Base-by-base conservation (phyloP, 2,329 filamentous ascomycete species). In the Acephala macrosclerotiorum region DNA sequence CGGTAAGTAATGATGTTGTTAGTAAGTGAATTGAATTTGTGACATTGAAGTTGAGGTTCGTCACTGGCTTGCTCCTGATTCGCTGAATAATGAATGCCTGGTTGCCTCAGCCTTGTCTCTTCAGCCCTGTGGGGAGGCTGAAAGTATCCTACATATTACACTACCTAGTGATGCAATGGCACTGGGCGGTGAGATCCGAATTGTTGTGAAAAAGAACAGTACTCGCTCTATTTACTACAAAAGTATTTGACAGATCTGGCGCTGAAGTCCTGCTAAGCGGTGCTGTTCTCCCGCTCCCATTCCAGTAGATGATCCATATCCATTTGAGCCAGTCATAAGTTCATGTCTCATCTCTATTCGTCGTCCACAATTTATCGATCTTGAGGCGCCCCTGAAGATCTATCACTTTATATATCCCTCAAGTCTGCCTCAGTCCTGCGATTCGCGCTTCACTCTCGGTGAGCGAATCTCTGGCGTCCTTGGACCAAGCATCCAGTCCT, bases 401-500 rank as follows among this genome's bases (percentile, higher is more conserved):
- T 22, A 11, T 42, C n/a, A 5, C 16, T 42, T n/a, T n/a, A 6
- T 16, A 42, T 16, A 4, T 25, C 45, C 29, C 7, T 1, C 45
- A 49, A 16, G 45, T 22, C 8, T 36, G 22, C 36, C 26, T 69
- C 57, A 70, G 12, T 65, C 62, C 11, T 51, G 58, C 12, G 63
- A n/a, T 47, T 73, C 70, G 49, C 68, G 68, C 63, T 73, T 71
- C 35, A 70, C 66, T 8, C 68, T 61, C 2, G 49, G 49, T 29
- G 49, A 12, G 45, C 61, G 63, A 45, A 51, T 61, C 51, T 70
- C 68, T 0, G 69, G 70, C 20, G 64, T 64, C 40, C 74, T 67
- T 1, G 92, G 91, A 1, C 94, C 94, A n/a, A 97, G 82, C 94
- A 97, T 97, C 95, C 95, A 98, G 78, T 97, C 95, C 78, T 97